Conservation (phyloP, 352 stramenopile genomes). For the Phytopythium cucurbitacearum region DNA sequence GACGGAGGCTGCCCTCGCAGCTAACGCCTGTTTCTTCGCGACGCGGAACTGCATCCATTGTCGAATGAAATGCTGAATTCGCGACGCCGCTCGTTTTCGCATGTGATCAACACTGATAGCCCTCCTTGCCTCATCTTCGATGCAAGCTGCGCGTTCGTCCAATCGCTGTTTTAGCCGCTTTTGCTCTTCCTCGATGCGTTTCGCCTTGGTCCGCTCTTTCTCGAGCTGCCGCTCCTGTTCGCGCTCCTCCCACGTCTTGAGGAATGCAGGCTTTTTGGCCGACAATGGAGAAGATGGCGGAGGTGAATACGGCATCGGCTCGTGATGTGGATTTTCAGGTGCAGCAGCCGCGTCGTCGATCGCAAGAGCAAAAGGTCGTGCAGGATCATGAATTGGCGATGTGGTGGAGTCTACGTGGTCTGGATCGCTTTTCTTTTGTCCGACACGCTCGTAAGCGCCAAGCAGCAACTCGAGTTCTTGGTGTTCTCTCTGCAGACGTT, state of each 20-base stretch:
- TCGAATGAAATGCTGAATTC: conserved; percentile 26
- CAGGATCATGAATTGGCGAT: conserved; percentile 1
- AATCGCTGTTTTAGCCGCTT: conserved; percentile 31
- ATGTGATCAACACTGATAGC: no score
- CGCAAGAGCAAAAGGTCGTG: no score
- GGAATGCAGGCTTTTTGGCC: conserved; percentile 48
- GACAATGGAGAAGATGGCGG: conserved; percentile 11
- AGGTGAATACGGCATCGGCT: neutral
- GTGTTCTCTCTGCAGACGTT: conserved; percentile 43
- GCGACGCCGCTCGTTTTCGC: conserved; percentile 13
- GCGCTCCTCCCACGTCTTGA: conserved; percentile 74
- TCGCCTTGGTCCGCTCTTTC: conserved; percentile 49
- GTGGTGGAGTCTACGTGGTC: conserved; percentile 2
- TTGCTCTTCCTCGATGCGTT: conserved; percentile 68
- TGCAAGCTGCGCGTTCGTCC: conserved; percentile 19
- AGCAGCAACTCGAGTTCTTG: conserved; percentile 50
- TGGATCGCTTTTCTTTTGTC: conserved; percentile 20
- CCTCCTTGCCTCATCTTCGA: conserved; percentile 7
- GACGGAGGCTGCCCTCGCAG: conserved; percentile 10
- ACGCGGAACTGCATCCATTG: conserved; percentile 3
- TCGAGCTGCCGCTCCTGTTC: conserved; percentile 48
- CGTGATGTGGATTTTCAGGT: neutral
- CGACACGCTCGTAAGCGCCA: conserved; percentile 44
- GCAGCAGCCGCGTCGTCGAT: neutral
- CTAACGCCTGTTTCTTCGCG: neutral